These are phyloP conservation scores for Lophiotrema nucula DNA, from an alignment of 495 filamentous ascomycete genomes.

Conservation along the genomic window DNA sequence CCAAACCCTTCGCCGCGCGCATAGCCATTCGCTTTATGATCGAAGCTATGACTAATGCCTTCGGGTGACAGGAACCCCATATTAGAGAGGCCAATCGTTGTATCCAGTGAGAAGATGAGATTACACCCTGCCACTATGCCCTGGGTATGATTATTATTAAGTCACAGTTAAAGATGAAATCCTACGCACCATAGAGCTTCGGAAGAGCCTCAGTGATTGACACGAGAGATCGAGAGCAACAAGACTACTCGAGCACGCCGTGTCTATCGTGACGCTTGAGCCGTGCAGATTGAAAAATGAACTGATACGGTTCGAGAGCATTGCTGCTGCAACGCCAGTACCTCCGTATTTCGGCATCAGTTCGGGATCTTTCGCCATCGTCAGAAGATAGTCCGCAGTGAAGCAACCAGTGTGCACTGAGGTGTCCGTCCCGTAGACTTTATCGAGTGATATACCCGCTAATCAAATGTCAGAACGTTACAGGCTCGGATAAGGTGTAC, in stretches of 20 bases:
- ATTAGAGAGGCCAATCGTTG: neutral
- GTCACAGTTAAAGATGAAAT: neutral
- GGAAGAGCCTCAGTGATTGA: conserved; percentile 3
- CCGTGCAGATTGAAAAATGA: conserved; percentile 16
- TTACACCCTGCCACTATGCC: conserved; percentile 2
- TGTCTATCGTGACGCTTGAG: conserved; percentile 15
- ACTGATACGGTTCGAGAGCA: conserved; percentile 18
- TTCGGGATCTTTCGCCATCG: conserved; percentile 30
- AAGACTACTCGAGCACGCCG: conserved; percentile 19
- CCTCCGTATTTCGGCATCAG: conserved; percentile 13
- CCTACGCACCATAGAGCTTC: neutral
- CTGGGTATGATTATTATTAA: neutral
- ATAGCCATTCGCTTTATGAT: conserved; percentile 16
- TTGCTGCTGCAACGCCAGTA: neutral
- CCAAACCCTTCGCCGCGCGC: conserved; percentile 16
- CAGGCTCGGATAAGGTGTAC: neutral
- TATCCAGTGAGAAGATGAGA: neutral
- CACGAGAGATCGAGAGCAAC: conserved; percentile 18
- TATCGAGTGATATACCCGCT: conserved; percentile 21
- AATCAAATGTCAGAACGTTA: neutral
- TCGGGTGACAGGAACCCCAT: conserved; percentile 15
- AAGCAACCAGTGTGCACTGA: conserved; percentile 8
- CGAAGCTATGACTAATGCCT: conserved; percentile 21
- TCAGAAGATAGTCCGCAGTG: neutral
- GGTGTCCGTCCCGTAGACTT: neutral